A percentile compares a stretch with the other conserved stretches of the same genome.
phyloP scores from a whole-genome alignment of 2,329 filamentous ascomycete genomes.

The Ophiostoma piceae region DNA sequence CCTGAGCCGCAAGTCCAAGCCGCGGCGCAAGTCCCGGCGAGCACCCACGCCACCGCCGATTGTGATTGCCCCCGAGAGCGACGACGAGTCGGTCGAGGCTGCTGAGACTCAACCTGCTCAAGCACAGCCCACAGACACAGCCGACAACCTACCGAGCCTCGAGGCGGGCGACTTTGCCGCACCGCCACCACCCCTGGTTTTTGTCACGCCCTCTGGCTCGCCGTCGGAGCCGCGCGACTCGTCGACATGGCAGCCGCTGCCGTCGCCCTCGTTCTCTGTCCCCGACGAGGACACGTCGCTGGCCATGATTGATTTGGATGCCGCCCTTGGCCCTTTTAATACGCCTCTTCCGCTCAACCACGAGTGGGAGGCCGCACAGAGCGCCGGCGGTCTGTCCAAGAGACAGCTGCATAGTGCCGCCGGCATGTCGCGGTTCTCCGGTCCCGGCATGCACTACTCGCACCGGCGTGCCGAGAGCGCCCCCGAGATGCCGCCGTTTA shows the following conservation, averaged over 20 bases:
- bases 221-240: slow-evolving; percentile 24
- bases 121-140: background rate
- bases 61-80: slow-evolving; percentile 32
- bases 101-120: slow-evolving; percentile 27
- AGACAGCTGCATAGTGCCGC: slow-evolving; percentile 72
- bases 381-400: slow-evolving; percentile 51
- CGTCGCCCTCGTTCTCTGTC: slow-evolving; percentile 29
- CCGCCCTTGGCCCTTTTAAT: slow-evolving; percentile 86
- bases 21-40: slow-evolving; percentile 42
- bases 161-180: slow-evolving; percentile 10
- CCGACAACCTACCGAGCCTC: slow-evolving; percentile 31
- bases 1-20: slow-evolving; percentile 56
- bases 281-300: slow-evolving; percentile 61
- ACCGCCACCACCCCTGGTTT: slow-evolving; percentile 37
- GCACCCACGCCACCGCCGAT: slow-evolving; percentile 45
- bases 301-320: slow-evolving; percentile 89
- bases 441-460: slow-evolving; percentile 65
- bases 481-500: slow-evolving; percentile 72
- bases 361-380: slow-evolving; percentile 63
- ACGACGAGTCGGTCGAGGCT: slow-evolving; percentile 28
- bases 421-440: slow-evolving; percentile 61
- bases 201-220: slow-evolving; percentile 40
- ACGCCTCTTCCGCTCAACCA: slow-evolving; percentile 62
- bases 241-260: slow-evolving; percentile 38
- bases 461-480: slow-evolving; percentile 76